phyloP scores from a whole-genome alignment of 192 early-diverging fungal species.

The Dissophora ornata region DNA sequence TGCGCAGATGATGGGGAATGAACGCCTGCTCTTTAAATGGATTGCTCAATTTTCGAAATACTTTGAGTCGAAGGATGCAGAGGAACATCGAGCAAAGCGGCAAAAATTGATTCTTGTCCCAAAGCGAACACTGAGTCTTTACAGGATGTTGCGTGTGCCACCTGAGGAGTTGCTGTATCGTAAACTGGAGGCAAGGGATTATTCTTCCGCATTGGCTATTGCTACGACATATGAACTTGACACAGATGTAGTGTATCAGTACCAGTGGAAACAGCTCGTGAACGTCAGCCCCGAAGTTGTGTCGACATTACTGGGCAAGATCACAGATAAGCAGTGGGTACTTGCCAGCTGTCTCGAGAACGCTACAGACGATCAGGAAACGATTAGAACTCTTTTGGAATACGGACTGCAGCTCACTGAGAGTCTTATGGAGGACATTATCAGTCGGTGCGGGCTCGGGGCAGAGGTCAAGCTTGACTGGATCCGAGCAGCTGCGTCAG shows the following conservation, averaged over 20 bases:
- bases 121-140: conserved; percentile 34
- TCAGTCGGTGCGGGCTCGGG: conserved; percentile 39
- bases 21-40: conserved; percentile 40
- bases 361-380: conserved; percentile 36
- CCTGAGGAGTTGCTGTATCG: conserved; percentile 64
- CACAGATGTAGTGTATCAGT: conserved; percentile 72
- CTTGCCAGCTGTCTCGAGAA: conserved; percentile 61
- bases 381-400: conserved; percentile 57
- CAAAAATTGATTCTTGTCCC: conserved; percentile 53
- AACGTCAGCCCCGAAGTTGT: conserved; percentile 33
- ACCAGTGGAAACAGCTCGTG: conserved; percentile 61
- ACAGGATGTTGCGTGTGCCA: conserved; percentile 56
- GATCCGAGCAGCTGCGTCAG: conserved; percentile 33
- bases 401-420: conserved; percentile 67
- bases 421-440: conserved; percentile 53
- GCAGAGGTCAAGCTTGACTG: conserved; percentile 26
- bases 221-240: conserved; percentile 63
- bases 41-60: conserved; percentile 32
- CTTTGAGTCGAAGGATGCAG: conserved; percentile 16
- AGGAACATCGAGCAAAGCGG: conserved; percentile 24
- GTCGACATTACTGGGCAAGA: conserved; percentile 56
- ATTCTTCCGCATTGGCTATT: conserved; percentile 66
- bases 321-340: conserved; percentile 72
- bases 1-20: conserved; percentile 51
- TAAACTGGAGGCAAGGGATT: conserved; percentile 63